Evolutionary conservation across 495 filamentous ascomycete genomes (phyloP).

Genomic region (Penicillium canescens): DNA sequence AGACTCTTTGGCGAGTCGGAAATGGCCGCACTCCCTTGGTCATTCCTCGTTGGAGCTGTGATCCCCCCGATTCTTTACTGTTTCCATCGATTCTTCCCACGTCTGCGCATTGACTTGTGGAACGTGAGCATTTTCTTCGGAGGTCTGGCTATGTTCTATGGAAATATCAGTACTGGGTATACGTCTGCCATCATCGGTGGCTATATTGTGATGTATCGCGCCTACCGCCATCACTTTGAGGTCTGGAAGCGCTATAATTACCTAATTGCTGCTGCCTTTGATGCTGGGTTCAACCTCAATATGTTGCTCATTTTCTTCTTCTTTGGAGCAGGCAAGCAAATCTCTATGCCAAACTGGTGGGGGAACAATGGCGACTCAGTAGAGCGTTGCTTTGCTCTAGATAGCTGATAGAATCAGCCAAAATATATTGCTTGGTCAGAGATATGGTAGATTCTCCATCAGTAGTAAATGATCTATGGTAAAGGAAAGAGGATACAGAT

Average conservation of each 20-base stretch:
- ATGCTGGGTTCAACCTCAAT: constrained; percentile 58
- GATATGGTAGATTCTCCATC: background rate
- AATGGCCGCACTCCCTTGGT: constrained; percentile 52
- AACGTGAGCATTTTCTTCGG: constrained; percentile 57
- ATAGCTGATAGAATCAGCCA: constrained; percentile 9
- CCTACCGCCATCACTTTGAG: constrained; percentile 51
- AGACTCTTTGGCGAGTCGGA: constrained; percentile 51
- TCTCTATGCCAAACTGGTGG: constrained; percentile 60
- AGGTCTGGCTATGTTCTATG: constrained; percentile 35
- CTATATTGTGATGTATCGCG: constrained; percentile 57
- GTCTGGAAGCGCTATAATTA: constrained; percentile 60
- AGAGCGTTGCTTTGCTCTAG: constrained; percentile 36
- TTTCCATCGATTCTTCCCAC: constrained; percentile 50
- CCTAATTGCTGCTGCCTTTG: constrained; percentile 55
- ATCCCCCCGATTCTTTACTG: constrained; percentile 48
- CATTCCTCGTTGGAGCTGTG: constrained; percentile 55
- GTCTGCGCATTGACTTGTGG: constrained; percentile 52
- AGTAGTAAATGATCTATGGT: background rate
- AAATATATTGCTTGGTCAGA: background rate
- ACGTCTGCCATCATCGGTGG: constrained; percentile 56
- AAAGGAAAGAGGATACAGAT: no score
- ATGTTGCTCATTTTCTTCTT: constrained; percentile 58
- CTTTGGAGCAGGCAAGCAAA: constrained; percentile 51
- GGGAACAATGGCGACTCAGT: constrained; percentile 45
- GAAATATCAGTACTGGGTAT: constrained; percentile 52